Conservation (phyloP, 352 stramenopile genomes). For the Phytophthora uliginosa region DNA sequence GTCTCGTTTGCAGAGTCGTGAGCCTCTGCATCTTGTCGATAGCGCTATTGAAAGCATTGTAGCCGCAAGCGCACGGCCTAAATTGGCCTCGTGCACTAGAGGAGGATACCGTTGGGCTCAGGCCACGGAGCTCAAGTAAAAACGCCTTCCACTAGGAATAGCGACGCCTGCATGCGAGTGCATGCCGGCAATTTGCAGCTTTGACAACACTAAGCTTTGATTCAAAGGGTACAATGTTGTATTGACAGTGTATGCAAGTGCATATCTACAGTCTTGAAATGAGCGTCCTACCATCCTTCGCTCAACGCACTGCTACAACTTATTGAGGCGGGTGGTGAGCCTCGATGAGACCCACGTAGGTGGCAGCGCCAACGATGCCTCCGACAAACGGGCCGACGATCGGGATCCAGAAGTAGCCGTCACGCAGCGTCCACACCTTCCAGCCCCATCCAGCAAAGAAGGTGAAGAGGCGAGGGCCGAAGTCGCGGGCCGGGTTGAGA, state of each 20-base stretch:
- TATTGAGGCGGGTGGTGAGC: slow-evolving; percentile 29
- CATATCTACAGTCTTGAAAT: slow-evolving; percentile 7
- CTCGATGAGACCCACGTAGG: slow-evolving; percentile 36
- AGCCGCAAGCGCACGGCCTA: background rate
- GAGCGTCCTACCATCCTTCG: background rate
- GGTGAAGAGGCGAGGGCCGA: slow-evolving; percentile 58
- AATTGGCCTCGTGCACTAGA: slow-evolving; percentile 1
- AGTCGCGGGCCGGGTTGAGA: slow-evolving; percentile 57
- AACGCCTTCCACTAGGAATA: slow-evolving; percentile 2
- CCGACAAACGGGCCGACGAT: slow-evolving; percentile 40
- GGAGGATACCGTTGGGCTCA: slow-evolving; percentile 17
- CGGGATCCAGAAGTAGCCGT: slow-evolving; percentile 38
- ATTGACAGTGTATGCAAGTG: slow-evolving; percentile 11
- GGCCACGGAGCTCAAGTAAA: background rate
- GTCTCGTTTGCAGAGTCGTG: background rate
- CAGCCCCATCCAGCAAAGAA: slow-evolving; percentile 58
- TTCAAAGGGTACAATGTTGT: slow-evolving; percentile 21
- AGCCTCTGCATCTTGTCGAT: slow-evolving; percentile 33
- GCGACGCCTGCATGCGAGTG: background rate
- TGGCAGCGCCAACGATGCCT: slow-evolving; percentile 30
- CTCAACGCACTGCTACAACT: background rate
- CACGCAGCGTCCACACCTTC: slow-evolving; percentile 45
- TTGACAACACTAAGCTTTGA: background rate
- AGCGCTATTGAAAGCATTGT: slow-evolving; percentile 11
- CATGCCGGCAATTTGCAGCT: background rate